Conservation (phyloP, 257 asterid species). For the Lycium ferocissimum region DNA sequence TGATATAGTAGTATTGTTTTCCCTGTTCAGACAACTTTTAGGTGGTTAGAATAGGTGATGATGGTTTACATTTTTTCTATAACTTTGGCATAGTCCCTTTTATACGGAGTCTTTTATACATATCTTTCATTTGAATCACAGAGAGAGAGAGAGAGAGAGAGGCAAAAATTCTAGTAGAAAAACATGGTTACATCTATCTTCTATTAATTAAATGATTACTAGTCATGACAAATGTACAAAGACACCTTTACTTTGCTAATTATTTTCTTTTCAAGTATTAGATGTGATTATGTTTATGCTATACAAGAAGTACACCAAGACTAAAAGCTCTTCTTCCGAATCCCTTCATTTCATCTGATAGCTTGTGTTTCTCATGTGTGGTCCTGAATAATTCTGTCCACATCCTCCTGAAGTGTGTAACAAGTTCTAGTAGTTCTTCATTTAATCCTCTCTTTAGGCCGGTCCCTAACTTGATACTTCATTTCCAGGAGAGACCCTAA, state of each 20-base stretch:
- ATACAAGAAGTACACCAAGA: constrained; percentile 12
- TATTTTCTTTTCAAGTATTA: not conserved
- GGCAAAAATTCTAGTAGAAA: not conserved
- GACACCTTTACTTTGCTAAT: not conserved
- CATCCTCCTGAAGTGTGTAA: not conserved
- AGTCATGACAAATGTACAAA: constrained; percentile 8
- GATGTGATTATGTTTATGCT: not conserved
- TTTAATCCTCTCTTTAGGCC: not conserved
- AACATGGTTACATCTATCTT: not conserved
- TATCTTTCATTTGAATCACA: not conserved
- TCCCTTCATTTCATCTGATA: not conserved
- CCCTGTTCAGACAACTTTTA: not conserved
- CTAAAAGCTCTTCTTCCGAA: not conserved
- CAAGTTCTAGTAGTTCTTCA: not conserved
- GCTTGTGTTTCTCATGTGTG: not conserved
- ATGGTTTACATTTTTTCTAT: too few species aligned
- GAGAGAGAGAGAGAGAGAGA: not conserved
- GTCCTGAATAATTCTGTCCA: not conserved
- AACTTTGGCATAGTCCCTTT: not conserved
- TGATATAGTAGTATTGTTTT: not conserved
- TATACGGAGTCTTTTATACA: not conserved
- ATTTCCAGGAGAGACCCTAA: constrained; percentile 45
- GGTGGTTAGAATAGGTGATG: not conserved
- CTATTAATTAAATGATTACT: not conserved
- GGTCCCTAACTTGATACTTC: not conserved